These are phyloP conservation scores for Nannochloropsis gaditana DNA, from an alignment of 108 stramenopile genomes.

Conservation along the genomic window DNA sequence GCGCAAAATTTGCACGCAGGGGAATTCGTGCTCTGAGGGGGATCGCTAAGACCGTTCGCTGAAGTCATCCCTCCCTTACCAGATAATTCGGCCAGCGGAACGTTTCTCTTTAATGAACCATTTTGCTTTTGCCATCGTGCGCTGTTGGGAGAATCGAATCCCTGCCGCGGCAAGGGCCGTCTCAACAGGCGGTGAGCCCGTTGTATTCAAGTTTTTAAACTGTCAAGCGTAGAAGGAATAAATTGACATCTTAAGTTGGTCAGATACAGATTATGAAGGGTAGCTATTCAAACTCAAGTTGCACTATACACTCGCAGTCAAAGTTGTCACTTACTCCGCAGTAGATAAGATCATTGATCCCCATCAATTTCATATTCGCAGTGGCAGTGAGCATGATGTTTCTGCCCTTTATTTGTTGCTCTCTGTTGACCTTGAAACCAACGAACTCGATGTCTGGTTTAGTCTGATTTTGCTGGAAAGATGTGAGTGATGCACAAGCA, in stretches of 20 bases:
- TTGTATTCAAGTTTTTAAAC: neutral
- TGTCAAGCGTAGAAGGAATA: neutral
- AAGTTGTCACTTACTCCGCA: conserved; percentile 7
- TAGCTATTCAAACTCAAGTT: too few relatives aligned
- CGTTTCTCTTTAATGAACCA: neutral
- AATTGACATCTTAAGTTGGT: too few relatives aligned
- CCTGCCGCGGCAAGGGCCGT: neutral
- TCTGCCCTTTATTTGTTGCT: neutral
- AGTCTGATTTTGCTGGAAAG: too few relatives aligned
- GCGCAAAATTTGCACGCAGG: too few relatives aligned
- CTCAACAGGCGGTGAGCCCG: neutral
- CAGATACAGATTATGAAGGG: too few relatives aligned
- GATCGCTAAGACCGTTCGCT: too few relatives aligned
- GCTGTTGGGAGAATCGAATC: neutral
- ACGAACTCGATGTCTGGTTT: neutral
- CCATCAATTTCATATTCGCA: neutral
- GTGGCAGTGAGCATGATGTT: neutral
- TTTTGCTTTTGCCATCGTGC: neutral
- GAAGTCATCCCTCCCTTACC: too few relatives aligned
- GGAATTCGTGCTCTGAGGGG: too few relatives aligned
- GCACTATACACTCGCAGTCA: too few relatives aligned
- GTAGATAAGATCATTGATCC: neutral
- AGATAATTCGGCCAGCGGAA: neutral
- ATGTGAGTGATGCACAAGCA: too few relatives aligned
- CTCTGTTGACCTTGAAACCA: neutral